phyloP scores from a whole-genome alignment of 495 filamentous ascomycete species.

The Aspergillus campestris region DNA sequence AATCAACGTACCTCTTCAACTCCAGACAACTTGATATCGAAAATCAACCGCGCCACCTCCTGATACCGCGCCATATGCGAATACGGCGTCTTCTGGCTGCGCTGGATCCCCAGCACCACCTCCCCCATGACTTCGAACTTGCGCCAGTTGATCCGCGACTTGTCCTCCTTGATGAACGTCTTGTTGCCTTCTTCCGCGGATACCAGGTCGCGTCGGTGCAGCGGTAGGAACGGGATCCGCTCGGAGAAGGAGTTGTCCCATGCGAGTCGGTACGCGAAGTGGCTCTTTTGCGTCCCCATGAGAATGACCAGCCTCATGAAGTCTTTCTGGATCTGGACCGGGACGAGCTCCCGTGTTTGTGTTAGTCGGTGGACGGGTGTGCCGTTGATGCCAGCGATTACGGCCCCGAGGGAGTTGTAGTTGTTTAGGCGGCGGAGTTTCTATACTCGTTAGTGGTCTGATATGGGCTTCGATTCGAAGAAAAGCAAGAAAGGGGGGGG shows the following conservation, averaged over 20 bases:
- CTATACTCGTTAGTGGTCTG: conserved; percentile 17
- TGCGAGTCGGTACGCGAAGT: conserved; percentile 89
- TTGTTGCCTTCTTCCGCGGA: conserved; percentile 86
- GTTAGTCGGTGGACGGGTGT: conserved; percentile 78
- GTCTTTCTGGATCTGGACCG: conserved; percentile 58
- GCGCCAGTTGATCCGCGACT: conserved; percentile 88
- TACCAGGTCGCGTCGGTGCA: conserved; percentile 82
- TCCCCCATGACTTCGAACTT: conserved; percentile 97
- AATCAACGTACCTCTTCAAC: conserved; percentile 40
- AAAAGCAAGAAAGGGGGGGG: too few relatives aligned
- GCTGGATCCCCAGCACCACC: conserved; percentile 80
- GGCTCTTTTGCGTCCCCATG: conserved; percentile 84
- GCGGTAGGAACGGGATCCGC: conserved; percentile 88
- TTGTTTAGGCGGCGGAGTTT: conserved; percentile 89
- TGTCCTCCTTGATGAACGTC: conserved; percentile 68
- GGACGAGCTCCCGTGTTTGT: conserved; percentile 73
- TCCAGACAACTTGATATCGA: conserved; percentile 52
- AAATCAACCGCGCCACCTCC: conserved; percentile 56
- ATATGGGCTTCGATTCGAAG: background rate
- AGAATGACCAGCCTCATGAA: conserved; percentile 85
- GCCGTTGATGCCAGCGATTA: conserved; percentile 87
- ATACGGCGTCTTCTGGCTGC: conserved; percentile 81
- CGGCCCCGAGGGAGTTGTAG: conserved; percentile 89
- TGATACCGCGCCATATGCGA: conserved; percentile 58
- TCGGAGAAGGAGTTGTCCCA: conserved; percentile 91